Conservation (phyloP, 305 asterid species). For the Fraxinus albicans region DNA sequence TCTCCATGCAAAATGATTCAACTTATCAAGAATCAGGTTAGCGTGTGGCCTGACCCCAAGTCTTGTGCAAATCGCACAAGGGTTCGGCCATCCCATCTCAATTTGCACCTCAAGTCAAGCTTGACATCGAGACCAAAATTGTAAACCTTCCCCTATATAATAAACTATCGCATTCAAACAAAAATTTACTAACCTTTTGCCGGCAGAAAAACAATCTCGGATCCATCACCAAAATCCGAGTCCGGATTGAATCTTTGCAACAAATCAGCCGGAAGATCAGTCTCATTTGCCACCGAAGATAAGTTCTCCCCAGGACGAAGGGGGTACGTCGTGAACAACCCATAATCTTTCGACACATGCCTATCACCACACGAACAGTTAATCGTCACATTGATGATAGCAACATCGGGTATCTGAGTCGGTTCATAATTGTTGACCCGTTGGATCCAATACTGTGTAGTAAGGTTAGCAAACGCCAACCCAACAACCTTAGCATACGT, state of each 20-base stretch:
- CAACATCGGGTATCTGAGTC: slow-evolving; percentile 39
- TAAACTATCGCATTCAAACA: not conserved
- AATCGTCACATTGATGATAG: slow-evolving; percentile 62
- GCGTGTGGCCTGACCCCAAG: not conserved
- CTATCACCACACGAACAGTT: slow-evolving; percentile 74
- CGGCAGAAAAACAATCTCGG: slow-evolving; percentile 60
- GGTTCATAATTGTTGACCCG: slow-evolving; percentile 58
- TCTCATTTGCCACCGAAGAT: slow-evolving; percentile 37
- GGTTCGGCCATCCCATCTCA: not conserved
- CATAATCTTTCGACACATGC: slow-evolving; percentile 54
- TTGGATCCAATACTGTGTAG: slow-evolving; percentile 57
- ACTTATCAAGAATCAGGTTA: not conserved
- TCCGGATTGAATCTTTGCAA: slow-evolving; percentile 48
- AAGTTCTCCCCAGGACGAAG: slow-evolving; percentile 45
- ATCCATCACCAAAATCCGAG: slow-evolving; percentile 43
- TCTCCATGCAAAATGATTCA: not conserved
- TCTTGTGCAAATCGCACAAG: not conserved
- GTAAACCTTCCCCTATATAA: not conserved
- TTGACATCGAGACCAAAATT: not conserved
- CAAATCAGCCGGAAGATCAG: slow-evolving; percentile 43
- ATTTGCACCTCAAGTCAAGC: not conserved
- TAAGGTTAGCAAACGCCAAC: slow-evolving; percentile 53
- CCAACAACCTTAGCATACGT: slow-evolving; percentile 50
- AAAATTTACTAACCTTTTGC: slow-evolving; percentile 56
- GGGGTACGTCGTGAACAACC: slow-evolving; percentile 61